Percentiles rank a stretch among this genome's conserved stretches.
phyloP scores from a whole-genome alignment of 768 basidiomycete genomes.

The Paxillus ammoniavirescens region DNA sequence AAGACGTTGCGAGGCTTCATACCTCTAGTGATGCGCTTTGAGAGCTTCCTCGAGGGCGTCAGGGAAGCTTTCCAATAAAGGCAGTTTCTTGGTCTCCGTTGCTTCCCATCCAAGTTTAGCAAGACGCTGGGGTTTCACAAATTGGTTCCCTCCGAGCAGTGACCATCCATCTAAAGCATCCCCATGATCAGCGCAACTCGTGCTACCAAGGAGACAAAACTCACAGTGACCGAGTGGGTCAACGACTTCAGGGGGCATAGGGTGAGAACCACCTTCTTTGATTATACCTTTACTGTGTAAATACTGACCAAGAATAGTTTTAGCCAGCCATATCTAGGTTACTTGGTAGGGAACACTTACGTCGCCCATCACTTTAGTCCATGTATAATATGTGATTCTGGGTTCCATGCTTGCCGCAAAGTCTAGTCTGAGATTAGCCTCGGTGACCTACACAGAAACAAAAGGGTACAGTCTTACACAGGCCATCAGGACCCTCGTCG shows the following conservation, averaged over 20 bases:
- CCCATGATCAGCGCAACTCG: not conserved
- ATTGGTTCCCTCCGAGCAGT: conserved; percentile 38
- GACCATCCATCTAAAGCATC: conserved; percentile 37
- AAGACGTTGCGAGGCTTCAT: not conserved
- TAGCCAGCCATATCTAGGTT: not conserved
- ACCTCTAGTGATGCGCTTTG: not conserved
- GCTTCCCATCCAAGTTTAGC: conserved; percentile 41
- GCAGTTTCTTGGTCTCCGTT: conserved; percentile 22
- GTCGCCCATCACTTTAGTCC: conserved; percentile 36
- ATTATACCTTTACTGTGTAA: conserved; percentile 34
- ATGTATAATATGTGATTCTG: conserved; percentile 25
- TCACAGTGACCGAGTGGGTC: conserved; percentile 36
- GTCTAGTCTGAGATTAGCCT: conserved; percentile 6
- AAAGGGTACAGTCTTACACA: conserved; percentile 31
- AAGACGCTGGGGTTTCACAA: conserved; percentile 34
- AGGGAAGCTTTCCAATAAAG: conserved; percentile 28
- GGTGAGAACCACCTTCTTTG: conserved; percentile 31
- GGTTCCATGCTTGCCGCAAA: conserved; percentile 30
- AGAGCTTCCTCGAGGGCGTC: conserved; percentile 29
- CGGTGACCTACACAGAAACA: no score
- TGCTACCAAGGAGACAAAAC: conserved; percentile 8
- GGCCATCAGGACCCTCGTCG: conserved; percentile 40
- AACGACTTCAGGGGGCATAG: conserved; percentile 33
- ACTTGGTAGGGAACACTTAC: conserved; percentile 20
- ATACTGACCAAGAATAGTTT: conserved; percentile 20